A percentile compares a stretch with the other conserved stretches of the same genome.
These are phyloP conservation scores for Plenodomus lindquistii DNA, from an alignment of 2,329 filamentous ascomycete species.

Conservation along the genomic window DNA sequence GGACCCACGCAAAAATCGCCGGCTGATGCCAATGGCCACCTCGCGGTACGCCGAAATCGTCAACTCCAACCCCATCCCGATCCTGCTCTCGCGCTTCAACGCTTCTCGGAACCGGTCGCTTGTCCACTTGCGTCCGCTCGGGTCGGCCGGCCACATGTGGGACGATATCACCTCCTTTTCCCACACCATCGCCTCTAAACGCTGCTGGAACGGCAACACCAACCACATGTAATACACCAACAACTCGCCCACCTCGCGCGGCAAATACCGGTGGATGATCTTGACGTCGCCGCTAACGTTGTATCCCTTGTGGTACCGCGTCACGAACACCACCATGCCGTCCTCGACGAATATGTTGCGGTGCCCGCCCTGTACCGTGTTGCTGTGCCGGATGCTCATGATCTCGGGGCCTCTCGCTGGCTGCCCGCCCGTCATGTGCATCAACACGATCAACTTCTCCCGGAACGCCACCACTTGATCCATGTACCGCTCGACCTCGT, in stretches of 20 bases:
- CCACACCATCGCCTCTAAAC: slow-evolving; percentile 10
- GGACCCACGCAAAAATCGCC: slow-evolving; percentile 15
- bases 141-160: slow-evolving; percentile 15
- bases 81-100: slow-evolving; percentile 15
- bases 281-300: slow-evolving; percentile 17
- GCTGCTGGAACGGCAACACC: slow-evolving; percentile 15
- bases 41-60: slow-evolving; percentile 14
- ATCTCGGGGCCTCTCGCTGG: slow-evolving; percentile 16
- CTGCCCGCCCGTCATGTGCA: slow-evolving; percentile 18
- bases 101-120: slow-evolving; percentile 8
- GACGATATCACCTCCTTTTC: slow-evolving; percentile 14
- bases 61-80: slow-evolving; percentile 10
- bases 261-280: slow-evolving; percentile 32
- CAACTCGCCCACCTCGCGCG: slow-evolving; percentile 25
- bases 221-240: slow-evolving; percentile 24
- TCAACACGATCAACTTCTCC: slow-evolving; percentile 23
- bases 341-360: slow-evolving; percentile 26
- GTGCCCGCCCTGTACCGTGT: slow-evolving; percentile 9
- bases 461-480: slow-evolving; percentile 8
- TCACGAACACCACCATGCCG: slow-evolving; percentile 23
- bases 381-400: slow-evolving; percentile 20
- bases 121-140: slow-evolving; percentile 5
- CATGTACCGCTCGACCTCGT: slow-evolving; percentile 15
- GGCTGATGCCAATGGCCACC: slow-evolving; percentile 21
- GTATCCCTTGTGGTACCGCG: slow-evolving; percentile 25